phyloP scores from a whole-genome alignment of 2,329 filamentous ascomycete species.

The Pseudovirgaria hyperparasitica region DNA sequence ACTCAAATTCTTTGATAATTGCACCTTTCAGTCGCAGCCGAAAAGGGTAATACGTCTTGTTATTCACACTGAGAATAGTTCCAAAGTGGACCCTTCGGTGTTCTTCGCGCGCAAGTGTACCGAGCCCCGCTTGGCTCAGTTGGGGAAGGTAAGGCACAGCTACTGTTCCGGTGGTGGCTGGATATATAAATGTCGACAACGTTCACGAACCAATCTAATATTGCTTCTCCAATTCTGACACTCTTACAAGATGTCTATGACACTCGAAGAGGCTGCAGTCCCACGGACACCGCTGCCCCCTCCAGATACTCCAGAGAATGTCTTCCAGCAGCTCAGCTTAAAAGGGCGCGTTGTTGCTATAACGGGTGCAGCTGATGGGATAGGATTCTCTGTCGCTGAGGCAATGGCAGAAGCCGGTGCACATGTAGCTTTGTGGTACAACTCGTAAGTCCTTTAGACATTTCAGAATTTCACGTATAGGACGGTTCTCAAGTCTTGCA shows the following conservation, averaged over 20 bases:
- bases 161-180: no score
- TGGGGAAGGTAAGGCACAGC: no score
- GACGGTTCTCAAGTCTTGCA: conserved; percentile 4
- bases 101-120: no score
- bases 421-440: conserved; percentile 34
- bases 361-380: conserved; percentile 31
- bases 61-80: no score
- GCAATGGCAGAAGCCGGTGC: conserved; percentile 28
- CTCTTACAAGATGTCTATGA: conserved; percentile 21
- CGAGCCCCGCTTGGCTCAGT: no score
- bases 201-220: no score
- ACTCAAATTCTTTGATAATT: no score
- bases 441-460: conserved; percentile 7
- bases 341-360: conserved; percentile 31
- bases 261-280: conserved; percentile 12
- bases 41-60: no score
- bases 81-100: no score
- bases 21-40: no score
- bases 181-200: no score
- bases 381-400: conserved; percentile 16
- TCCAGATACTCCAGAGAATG: conserved; percentile 26
- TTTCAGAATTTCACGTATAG: neutral
- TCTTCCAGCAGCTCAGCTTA: conserved; percentile 34
- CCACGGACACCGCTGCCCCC: conserved; percentile 11
- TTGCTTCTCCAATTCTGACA: no score